Conservation (phyloP, 2,329 filamentous ascomycete species). For the Canariomyces notabilis region DNA sequence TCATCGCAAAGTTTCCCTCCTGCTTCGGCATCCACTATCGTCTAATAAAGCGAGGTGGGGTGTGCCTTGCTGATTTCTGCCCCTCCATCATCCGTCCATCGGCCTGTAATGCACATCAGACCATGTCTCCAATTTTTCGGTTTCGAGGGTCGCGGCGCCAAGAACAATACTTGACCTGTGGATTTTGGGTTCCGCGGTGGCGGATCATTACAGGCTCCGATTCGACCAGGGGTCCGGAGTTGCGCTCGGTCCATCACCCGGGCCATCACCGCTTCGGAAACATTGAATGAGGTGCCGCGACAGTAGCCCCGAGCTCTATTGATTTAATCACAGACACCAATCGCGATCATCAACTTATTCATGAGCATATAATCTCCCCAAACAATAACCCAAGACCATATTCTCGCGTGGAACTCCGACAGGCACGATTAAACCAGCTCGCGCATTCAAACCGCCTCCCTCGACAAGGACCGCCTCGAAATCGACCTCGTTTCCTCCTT, state of each 20-base stretch:
- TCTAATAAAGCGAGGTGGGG: slow-evolving; percentile 20
- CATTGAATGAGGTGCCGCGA: not conserved
- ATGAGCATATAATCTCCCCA: too few species aligned
- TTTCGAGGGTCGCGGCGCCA: not conserved
- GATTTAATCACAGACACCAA: too few species aligned
- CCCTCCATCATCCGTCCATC: slow-evolving; percentile 13
- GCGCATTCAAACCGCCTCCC: too few species aligned
- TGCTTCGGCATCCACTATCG: slow-evolving; percentile 21
- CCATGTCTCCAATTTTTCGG: not conserved
- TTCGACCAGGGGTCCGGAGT: slow-evolving; percentile 1
- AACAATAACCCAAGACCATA: too few species aligned
- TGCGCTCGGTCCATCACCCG: too few species aligned
- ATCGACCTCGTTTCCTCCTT: not conserved
- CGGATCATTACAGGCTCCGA: slow-evolving; percentile 23
- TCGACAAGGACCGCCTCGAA: too few species aligned
- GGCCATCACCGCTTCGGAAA: too few species aligned
- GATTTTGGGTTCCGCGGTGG: slow-evolving; percentile 1
- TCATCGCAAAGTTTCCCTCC: slow-evolving; percentile 16
- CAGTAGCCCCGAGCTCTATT: too few species aligned
- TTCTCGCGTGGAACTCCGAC: too few species aligned
- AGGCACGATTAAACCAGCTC: too few species aligned
- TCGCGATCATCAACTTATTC: too few species aligned
- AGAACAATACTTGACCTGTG: slow-evolving; percentile 24
- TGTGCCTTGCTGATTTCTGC: slow-evolving; percentile 4
- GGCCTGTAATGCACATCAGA: not conserved